Percentiles rank a stretch among this genome's conserved stretches.
Conservation (phyloP, 805 yeast species). For the Yamadazyma philogaea region DNA sequence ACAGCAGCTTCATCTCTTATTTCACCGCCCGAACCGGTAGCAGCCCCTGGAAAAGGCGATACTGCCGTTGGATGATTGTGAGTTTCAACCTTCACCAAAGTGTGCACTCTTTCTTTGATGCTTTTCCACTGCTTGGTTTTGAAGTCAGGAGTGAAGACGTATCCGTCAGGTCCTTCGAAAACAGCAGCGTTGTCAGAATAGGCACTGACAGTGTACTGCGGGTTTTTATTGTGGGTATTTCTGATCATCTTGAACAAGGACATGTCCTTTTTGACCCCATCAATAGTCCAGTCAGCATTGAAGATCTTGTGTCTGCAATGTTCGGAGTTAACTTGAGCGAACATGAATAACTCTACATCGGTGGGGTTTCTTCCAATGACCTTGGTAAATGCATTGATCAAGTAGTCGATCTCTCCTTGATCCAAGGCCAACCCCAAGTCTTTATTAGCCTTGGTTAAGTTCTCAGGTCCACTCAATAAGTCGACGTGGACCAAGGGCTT, state of each 20-base stretch:
- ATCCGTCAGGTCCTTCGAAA: slow-evolving; percentile 77
- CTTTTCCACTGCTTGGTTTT: slow-evolving; percentile 70
- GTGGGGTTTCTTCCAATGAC: slow-evolving; percentile 86
- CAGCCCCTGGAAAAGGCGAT: slow-evolving; percentile 98
- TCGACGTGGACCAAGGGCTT: slow-evolving; percentile 80
- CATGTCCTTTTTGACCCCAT: slow-evolving; percentile 67
- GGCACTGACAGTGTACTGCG: slow-evolving; percentile 85
- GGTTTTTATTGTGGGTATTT: slow-evolving; percentile 80
- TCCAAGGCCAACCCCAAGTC: slow-evolving; percentile 92
- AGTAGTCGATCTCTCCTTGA: slow-evolving; percentile 86
- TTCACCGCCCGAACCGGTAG: slow-evolving; percentile 99
- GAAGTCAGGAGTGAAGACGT: slow-evolving; percentile 74
- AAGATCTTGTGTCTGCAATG: slow-evolving; percentile 99
- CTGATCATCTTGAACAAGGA: slow-evolving; percentile 92
- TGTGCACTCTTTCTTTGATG: slow-evolving; percentile 74
- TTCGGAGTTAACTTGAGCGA: slow-evolving; percentile 98
- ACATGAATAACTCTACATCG: slow-evolving; percentile 97
- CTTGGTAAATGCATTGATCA: slow-evolving; percentile 75
- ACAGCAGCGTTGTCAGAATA: slow-evolving; percentile 98
- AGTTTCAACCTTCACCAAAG: slow-evolving; percentile 93
- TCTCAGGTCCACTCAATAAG: slow-evolving; percentile 52
- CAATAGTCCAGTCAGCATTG: slow-evolving; percentile 97
- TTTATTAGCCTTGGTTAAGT: slow-evolving; percentile 72
- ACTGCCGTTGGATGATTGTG: slow-evolving; percentile 99
- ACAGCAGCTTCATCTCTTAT: slow-evolving; percentile 99